Base-by-base conservation (phyloP, 176 grass and related monocot species). In the Rhynchospora pubera region DNA sequence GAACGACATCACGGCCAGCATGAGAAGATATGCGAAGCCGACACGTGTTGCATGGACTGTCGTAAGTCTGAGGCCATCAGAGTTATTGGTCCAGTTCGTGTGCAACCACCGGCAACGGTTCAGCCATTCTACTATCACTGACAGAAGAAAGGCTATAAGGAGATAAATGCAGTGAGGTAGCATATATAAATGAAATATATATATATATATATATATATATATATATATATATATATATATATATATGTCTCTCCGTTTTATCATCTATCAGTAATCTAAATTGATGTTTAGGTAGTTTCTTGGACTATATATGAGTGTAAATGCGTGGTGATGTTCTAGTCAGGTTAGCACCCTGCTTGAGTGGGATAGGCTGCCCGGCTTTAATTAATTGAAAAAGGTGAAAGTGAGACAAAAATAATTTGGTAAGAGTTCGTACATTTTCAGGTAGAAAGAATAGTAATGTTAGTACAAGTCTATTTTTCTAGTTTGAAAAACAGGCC, bases 1-100 rank as follows among this genome's bases (percentile, higher is more conserved):
- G 14, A 79, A 68, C 22, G 83, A 79, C 83, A 66, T 85, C 9
- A 85, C 73, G 18, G 22, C 21, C 0, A 85, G 53, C 73, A 85
- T 85, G 42, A 79, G 16, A 42, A 85, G 71, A 56, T 85, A 85
- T 5, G 55, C 7, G 3, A 85, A n/a, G 8, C 56, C 19, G 21
- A 77, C 75, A 18, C 47, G 67, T 32, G 59, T 13, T 3, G 66
- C 50, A 21, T 84, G 65, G 65, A 75, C 16, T 5, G 30, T 7
- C 3, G 66, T 84, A n/a, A 48, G 42, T 52, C 5, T 82, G 21
- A 82, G 79, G 58, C 59, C 44, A 7, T 82, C 79, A 9, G 7
- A 10, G 21, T 66, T 26, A 26, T 44, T 82, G 3, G 1, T 48
- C 79, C 61, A 64, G 19, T 0, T 53, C 28, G 42, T 51, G 46